Conservation (phyloP, 371 early-diverging fungal genomes). For the Mortierella sp. region DNA sequence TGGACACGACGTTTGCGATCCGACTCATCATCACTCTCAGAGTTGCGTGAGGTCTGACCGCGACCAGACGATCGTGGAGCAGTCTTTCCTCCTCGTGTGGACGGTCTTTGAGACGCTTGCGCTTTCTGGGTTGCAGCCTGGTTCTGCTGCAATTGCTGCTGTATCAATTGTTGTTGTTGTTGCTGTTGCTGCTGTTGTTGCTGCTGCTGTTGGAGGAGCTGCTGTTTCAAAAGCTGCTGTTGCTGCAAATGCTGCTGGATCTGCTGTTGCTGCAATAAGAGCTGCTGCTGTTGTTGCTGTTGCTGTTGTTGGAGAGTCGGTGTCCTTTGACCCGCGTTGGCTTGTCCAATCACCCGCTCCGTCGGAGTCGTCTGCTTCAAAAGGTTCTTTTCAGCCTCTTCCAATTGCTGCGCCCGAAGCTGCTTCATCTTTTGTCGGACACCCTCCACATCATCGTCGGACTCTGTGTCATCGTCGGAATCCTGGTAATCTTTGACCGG, state of each 20-base stretch:
- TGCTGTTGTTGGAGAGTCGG: conserved; percentile 22
- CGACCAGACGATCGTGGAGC: conserved; percentile 11
- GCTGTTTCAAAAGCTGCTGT: conserved; percentile 23
- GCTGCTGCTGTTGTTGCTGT: conserved; percentile 40
- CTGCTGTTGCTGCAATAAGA: conserved; percentile 37
- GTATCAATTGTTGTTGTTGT: conserved; percentile 35
- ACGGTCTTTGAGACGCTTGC: conserved; percentile 9
- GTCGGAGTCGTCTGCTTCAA: conserved; percentile 18
- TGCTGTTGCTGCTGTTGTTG: conserved; percentile 31
- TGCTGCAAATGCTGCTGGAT: conserved; percentile 41
- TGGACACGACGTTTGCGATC: conserved; percentile 12
- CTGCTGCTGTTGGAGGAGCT: conserved; percentile 31
- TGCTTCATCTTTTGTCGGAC: conserved; percentile 54
- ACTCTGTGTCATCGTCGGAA: conserved; percentile 56
- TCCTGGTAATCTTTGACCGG: conserved; percentile 55
- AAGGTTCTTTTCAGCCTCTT: conserved; percentile 43
- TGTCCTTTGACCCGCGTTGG: conserved; percentile 18
- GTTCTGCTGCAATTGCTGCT: conserved; percentile 38
- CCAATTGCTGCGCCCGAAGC: conserved; percentile 41
- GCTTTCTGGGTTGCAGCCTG: conserved; percentile 24
- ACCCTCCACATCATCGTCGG: conserved; percentile 56
- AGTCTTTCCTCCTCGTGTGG: conserved; percentile 39
- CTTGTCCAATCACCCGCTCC: conserved; percentile 6
- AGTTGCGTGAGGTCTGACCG: neutral
- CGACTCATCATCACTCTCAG: conserved; percentile 16